These are phyloP conservation scores for Anisodus tanguticus DNA, from an alignment of 257 asterid species.

Conservation along the genomic window DNA sequence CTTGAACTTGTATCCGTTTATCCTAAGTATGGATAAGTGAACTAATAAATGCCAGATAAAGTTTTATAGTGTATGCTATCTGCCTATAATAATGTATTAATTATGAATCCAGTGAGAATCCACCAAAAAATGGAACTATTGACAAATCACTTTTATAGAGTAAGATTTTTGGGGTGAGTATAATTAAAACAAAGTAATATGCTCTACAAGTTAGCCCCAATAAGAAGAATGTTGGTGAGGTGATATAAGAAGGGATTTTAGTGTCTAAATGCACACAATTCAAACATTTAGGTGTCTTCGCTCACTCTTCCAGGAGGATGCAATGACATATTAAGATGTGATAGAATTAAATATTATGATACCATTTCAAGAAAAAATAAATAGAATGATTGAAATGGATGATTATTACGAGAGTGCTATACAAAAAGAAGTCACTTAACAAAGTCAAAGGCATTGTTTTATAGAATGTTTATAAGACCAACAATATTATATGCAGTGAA, in stretches of 20 bases:
- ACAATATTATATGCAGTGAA: background rate
- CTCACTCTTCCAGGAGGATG: background rate
- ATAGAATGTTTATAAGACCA: background rate
- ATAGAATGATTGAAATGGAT: constrained; percentile 11
- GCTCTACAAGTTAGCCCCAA: background rate
- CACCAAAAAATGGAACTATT: background rate
- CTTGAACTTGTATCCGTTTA: background rate
- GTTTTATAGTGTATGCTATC: background rate
- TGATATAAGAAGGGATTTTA: background rate
- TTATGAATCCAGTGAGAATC: background rate
- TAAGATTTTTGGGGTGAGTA: background rate
- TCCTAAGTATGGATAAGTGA: background rate
- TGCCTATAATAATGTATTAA: background rate
- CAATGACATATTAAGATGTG: background rate
- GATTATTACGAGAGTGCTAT: background rate
- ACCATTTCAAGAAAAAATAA: background rate
- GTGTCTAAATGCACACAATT: background rate
- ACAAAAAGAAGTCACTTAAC: background rate
- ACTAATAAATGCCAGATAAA: background rate
- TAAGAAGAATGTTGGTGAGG: background rate
- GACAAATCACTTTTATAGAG: background rate
- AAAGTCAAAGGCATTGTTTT: background rate
- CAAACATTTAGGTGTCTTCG: background rate
- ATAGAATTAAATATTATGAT: background rate
- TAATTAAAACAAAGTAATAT: background rate